These are phyloP conservation scores for Metarhizium rileyi DNA, from an alignment of 2,329 filamentous ascomycete species.

Conservation along the genomic window DNA sequence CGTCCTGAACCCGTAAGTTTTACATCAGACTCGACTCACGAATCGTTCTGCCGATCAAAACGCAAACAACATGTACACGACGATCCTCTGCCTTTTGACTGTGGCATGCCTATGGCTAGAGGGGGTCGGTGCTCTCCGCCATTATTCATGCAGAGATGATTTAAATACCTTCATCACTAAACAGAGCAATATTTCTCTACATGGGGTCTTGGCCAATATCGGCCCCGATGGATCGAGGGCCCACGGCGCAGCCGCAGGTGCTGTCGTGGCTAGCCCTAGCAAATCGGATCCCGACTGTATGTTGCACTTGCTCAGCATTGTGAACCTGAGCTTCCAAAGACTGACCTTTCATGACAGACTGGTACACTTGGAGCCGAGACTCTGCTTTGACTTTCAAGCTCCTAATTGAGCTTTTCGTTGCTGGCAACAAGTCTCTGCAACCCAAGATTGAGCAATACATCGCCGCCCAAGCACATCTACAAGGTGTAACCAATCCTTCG, in stretches of 20 bases:
- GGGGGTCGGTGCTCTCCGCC: neutral
- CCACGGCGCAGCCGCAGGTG: slow-evolving; percentile 35
- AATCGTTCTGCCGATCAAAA: neutral
- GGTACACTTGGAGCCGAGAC: slow-evolving; percentile 69
- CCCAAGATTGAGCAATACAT: slow-evolving; percentile 57
- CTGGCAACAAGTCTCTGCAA: slow-evolving; percentile 49
- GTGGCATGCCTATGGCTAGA: slow-evolving; percentile 2
- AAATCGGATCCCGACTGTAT: slow-evolving; percentile 42
- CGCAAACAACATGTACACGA: slow-evolving; percentile 1
- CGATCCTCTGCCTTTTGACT: slow-evolving; percentile 1
- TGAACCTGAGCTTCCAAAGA: neutral
- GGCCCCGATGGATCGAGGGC: slow-evolving; percentile 40
- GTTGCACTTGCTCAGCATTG: slow-evolving; percentile 11
- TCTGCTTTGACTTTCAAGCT: slow-evolving; percentile 60
- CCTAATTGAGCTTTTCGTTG: slow-evolving; percentile 53
- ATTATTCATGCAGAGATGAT: slow-evolving; percentile 15
- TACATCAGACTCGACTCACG: neutral
- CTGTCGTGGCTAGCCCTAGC: slow-evolving; percentile 46
- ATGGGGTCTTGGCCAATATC: slow-evolving; percentile 34
- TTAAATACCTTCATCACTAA: slow-evolving; percentile 10
- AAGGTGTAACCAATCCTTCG: slow-evolving; percentile 58
- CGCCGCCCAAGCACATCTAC: slow-evolving; percentile 52
- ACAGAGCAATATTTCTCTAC: slow-evolving; percentile 11
- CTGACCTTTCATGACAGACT: slow-evolving; percentile 38
- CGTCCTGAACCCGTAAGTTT: neutral